These are phyloP conservation scores for Venturiaceae sp. DNA, from an alignment of 2,329 filamentous ascomycete species.

Conservation along the genomic window DNA sequence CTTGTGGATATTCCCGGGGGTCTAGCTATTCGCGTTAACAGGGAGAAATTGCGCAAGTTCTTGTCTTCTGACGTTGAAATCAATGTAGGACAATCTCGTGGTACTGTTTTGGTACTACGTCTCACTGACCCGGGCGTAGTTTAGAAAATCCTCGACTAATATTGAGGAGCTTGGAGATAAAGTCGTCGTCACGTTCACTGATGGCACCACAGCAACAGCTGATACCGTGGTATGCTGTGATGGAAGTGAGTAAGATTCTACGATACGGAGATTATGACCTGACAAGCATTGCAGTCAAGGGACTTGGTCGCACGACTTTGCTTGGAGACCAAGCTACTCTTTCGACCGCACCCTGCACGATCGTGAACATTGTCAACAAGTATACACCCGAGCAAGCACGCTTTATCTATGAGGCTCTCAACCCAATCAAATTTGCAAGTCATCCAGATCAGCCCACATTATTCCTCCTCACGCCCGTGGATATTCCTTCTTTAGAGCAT, in stretches of 20 bases:
- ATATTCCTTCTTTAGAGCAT: too few relatives aligned
- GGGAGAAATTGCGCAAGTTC: too few relatives aligned
- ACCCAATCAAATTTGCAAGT: neutral
- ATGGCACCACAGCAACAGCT: neutral
- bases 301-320: neutral
- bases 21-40: too few relatives aligned
- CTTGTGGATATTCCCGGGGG: too few relatives aligned
- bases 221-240: neutral
- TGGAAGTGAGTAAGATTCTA: neutral
- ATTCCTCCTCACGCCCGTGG: too few relatives aligned
- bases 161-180: too few relatives aligned
- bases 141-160: too few relatives aligned
- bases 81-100: too few relatives aligned
- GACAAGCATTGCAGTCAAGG: neutral
- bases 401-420: neutral
- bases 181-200: too few relatives aligned
- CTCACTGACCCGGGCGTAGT: too few relatives aligned
- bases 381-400: conserved; percentile 1
- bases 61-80: too few relatives aligned
- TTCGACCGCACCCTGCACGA: neutral
- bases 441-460: conserved; percentile 3
- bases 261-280: neutral
- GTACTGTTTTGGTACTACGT: too few relatives aligned
- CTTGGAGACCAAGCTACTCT: neutral
- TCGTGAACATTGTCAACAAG: conserved; percentile 2